Conservation (phyloP, 1,284 basidiomycete species). For the Wolfiporia cocos region DNA sequence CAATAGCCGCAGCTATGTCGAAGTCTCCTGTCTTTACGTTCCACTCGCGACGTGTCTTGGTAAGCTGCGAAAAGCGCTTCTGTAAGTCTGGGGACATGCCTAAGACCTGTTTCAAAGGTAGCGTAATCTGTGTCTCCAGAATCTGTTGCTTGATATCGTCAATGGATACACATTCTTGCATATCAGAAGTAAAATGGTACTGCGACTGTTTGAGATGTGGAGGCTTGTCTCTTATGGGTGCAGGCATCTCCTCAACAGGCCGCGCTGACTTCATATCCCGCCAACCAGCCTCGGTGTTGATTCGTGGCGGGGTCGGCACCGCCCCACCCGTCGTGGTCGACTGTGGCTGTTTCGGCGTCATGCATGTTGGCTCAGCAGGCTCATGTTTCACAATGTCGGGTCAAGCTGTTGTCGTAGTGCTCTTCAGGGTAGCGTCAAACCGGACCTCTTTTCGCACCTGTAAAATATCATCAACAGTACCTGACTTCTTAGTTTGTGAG, state of each 20-base stretch:
- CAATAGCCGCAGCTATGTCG: background rate
- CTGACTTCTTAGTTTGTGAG: too few relatives aligned
- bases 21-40: background rate
- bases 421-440: background rate
- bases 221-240: too few relatives aligned
- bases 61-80: conserved; percentile 1
- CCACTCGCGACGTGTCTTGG: background rate
- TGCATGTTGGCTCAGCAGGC: background rate
- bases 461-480: background rate
- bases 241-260: background rate
- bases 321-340: background rate
- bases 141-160: background rate
- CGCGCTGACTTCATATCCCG: background rate
- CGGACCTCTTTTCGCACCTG: background rate
- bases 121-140: background rate
- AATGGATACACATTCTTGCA: background rate
- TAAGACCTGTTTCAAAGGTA: conserved; percentile 4
- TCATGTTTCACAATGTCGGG: background rate
- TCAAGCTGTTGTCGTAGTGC: background rate
- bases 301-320: background rate
- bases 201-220: background rate
- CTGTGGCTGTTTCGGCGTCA: background rate
- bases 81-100: conserved; percentile 7
- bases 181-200: background rate
- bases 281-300: background rate